Base-by-base conservation (phyloP, 2,329 filamentous ascomycete genomes). In the Xylariaceae sp. region DNA sequence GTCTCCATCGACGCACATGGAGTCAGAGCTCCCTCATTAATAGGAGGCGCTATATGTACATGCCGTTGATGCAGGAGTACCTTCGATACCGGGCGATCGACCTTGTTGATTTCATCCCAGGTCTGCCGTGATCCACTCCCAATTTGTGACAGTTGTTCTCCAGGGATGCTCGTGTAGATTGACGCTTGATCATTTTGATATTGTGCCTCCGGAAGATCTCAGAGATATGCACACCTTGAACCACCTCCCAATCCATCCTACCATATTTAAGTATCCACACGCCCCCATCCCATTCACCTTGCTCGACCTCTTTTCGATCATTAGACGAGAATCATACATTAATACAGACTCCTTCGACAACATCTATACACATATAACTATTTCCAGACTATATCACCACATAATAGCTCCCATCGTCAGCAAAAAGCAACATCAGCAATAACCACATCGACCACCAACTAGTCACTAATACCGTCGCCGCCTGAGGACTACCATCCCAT, bases 81-180 rank as follows among this genome's bases (percentile, higher is more conserved):
- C 49, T 56, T 55, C 54, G 57, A 60, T 57, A 60, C 59, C 52
- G 55, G 22, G 53, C 50, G 58, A 60, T 61, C 58, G 54, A 54
- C 55, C 15, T 26, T 55, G 50, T 60, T 59, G 55, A 60, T 58
- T 57, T 65, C 61, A 61, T 67, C 64, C 64, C 63, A 67, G 64
- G 55, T 60, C 62, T 64, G 60, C 60, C 61, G 63, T 55, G 71
- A 68, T 69, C 72, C 72, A 74, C 71, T 64, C 63, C 64, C 64
- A 73, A 71, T 73, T 72, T 74, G 71, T 74, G 71, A 75, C 71
- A 74, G 66, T 65, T 71, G 64, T 62, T 65, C 60, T 61, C 60
- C 68, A 66, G 64, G 70, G 69, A 71, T 73, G 64, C 62, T 56
- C 65, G 61, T 62, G 65, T 66, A 65, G 69, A 69, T 71, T 71